Conservation (phyloP, 352 stramenopile genomes). For the Phytophthora quininea region DNA sequence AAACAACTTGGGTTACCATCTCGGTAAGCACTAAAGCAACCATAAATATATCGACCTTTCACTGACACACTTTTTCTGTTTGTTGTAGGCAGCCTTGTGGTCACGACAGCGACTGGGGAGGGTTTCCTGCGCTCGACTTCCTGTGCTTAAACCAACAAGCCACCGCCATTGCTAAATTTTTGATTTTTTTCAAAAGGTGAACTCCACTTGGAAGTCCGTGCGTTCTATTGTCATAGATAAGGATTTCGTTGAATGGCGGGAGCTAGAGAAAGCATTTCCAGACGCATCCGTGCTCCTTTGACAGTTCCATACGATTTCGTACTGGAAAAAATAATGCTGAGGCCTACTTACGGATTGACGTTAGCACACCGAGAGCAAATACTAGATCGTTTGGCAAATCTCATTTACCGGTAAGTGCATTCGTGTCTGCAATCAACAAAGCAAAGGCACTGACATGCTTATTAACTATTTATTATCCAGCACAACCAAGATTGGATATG, state of each 20-base stretch:
- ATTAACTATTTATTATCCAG: background rate
- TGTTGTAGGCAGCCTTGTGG: background rate
- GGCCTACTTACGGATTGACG: constrained; percentile 16
- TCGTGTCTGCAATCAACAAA: background rate
- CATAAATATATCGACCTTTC: background rate
- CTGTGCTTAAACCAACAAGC: constrained; percentile 1
- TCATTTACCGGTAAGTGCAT: constrained; percentile 16
- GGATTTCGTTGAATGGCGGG: constrained; percentile 28
- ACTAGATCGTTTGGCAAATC: background rate
- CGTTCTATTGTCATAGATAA: constrained; percentile 26
- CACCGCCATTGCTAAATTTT: constrained; percentile 10
- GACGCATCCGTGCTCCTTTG: background rate
- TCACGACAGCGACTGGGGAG: background rate
- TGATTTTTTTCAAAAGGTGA: constrained; percentile 29
- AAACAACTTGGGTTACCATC: constrained; percentile 2
- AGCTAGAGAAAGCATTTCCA: constrained; percentile 18
- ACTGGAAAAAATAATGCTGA: constrained; percentile 18
- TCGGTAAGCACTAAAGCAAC: constrained; percentile 1
- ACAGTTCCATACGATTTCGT: constrained; percentile 9
- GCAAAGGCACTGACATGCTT: background rate
- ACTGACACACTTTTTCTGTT: constrained; percentile 1
- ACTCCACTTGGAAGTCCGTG: constrained; percentile 8
- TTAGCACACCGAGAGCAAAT: constrained; percentile 14
- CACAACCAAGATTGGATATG: constrained; percentile 1
- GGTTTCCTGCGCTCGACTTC: background rate